phyloP scores from a whole-genome alignment of 2,329 filamentous ascomycete genomes.

The Camillea tinctor region DNA sequence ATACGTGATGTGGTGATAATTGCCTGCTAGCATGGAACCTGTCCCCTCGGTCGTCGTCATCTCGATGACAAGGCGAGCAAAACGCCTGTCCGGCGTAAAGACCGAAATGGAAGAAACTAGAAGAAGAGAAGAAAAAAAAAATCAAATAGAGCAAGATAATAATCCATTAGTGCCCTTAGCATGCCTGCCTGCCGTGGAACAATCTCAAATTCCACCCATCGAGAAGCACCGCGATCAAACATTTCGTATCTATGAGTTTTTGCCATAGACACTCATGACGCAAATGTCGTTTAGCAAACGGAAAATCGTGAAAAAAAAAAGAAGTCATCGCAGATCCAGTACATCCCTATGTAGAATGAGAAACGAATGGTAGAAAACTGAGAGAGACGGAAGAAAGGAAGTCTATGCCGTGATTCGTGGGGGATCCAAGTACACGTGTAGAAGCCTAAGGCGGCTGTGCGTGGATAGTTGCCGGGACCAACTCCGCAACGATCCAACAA shows the following conservation, averaged over 20 bases:
- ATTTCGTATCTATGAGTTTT: conserved; percentile 1
- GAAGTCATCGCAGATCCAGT: conserved; percentile 9
- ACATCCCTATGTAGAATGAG: conserved; percentile 10
- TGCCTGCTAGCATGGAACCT: neutral
- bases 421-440: conserved; percentile 29
- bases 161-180: neutral
- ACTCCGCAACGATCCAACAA: conserved; percentile 16
- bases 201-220: neutral
- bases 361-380: conserved; percentile 11
- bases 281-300: conserved; percentile 3
- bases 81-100: neutral
- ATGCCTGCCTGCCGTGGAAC: neutral
- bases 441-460: conserved; percentile 19
- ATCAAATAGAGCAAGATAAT: too few relatives aligned
- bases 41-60: neutral
- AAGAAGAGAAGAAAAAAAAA: neutral
- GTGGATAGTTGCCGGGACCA: conserved; percentile 12
- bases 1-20: neutral
- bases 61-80: neutral
- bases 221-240: neutral
- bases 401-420: conserved; percentile 28
- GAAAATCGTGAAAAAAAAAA: neutral
- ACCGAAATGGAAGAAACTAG: neutral
- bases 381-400: conserved; percentile 17
- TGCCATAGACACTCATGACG: conserved; percentile 4